Conservation (phyloP, 2,329 filamentous ascomycete species). For the Penicillium sp. region DNA sequence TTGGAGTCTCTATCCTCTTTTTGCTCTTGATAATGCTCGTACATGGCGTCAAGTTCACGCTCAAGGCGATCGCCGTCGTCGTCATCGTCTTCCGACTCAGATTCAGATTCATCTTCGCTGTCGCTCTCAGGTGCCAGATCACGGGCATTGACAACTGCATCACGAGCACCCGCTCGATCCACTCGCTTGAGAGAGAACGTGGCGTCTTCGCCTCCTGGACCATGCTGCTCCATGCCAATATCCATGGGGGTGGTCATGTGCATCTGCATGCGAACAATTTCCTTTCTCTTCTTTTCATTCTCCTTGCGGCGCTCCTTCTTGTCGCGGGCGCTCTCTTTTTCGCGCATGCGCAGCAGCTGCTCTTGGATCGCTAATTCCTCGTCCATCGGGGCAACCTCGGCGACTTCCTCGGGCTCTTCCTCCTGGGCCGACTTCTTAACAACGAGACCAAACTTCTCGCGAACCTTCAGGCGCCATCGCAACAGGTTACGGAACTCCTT, state of each 20-base stretch:
- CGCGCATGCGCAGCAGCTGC: slow-evolving; percentile 77
- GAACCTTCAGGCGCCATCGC: slow-evolving; percentile 82
- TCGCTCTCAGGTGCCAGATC: slow-evolving; percentile 66
- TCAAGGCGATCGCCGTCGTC: slow-evolving; percentile 81
- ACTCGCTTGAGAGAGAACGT: slow-evolving; percentile 85
- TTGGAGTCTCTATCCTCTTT: slow-evolving; percentile 81
- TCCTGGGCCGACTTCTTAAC: slow-evolving; percentile 64
- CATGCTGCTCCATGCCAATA: slow-evolving; percentile 85
- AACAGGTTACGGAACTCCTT: slow-evolving; percentile 92
- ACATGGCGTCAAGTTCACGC: slow-evolving; percentile 80
- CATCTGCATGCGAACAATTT: slow-evolving; percentile 94
- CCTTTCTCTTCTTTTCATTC: slow-evolving; percentile 91
- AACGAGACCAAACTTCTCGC: slow-evolving; percentile 85
- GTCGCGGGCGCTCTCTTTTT: slow-evolving; percentile 71
- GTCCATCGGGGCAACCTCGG: slow-evolving; percentile 84
- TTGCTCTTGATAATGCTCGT: slow-evolving; percentile 77
- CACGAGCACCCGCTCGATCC: slow-evolving; percentile 70
- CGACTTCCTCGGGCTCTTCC: slow-evolving; percentile 67
- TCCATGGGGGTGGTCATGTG: slow-evolving; percentile 96
- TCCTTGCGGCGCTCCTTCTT: slow-evolving; percentile 82
- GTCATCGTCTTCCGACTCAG: slow-evolving; percentile 63
- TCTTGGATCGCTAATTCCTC: slow-evolving; percentile 89
- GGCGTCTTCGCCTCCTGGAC: slow-evolving; percentile 72
- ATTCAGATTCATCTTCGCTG: slow-evolving; percentile 58
- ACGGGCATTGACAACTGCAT: slow-evolving; percentile 70